phyloP scores from a whole-genome alignment of 331 rosid genomes.

The Cydonia oblonga region DNA sequence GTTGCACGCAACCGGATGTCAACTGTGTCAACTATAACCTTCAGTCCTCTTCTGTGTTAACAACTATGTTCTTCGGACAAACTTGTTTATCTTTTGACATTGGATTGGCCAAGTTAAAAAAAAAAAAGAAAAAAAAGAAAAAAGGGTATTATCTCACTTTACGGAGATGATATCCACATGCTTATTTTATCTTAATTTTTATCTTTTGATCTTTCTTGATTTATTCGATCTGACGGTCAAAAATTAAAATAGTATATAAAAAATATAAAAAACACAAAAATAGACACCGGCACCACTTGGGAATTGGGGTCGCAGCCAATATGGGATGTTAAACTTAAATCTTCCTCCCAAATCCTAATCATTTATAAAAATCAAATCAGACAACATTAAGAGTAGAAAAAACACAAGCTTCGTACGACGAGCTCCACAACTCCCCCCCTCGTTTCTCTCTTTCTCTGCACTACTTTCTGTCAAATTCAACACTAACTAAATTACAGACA shows the following conservation, averaged over 20 bases:
- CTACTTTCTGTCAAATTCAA: not conserved
- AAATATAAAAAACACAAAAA: no score
- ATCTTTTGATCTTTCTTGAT: no score
- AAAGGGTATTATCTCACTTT: no score
- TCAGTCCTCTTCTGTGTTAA: no score
- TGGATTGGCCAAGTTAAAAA: no score
- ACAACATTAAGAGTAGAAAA: not conserved
- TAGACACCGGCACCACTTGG: no score
- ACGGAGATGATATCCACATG: no score
- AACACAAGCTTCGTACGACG: not conserved
- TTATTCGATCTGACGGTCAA: rapidly evolving
- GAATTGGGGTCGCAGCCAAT: not conserved
- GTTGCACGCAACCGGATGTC: not conserved
- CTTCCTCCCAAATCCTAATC: not conserved
- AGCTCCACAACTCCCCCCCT: constrained; percentile 3
- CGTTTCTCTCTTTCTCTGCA: not conserved
- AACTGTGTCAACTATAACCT: not conserved
- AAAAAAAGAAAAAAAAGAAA: no score
- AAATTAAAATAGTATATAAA: no score
- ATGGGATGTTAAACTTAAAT: not conserved
- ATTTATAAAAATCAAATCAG: not conserved
- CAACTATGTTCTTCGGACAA: no score
- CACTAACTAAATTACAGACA: not conserved
- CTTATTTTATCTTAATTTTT: no score
- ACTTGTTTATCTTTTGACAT: no score